phyloP scores from a whole-genome alignment of 345 rosid species.

The Citrus reticulata region DNA sequence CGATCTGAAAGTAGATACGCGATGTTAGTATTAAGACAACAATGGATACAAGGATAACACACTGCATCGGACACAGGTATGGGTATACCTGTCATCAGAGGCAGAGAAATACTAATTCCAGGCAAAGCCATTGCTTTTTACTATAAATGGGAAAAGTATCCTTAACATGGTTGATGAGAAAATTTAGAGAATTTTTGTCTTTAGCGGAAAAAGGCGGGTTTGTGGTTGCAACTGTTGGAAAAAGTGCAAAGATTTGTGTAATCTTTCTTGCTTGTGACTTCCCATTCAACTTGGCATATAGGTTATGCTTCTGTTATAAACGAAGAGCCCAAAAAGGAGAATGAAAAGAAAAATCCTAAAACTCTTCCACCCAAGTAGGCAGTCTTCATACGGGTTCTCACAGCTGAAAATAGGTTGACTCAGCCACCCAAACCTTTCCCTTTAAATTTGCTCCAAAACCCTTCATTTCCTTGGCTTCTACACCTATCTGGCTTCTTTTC shows the following conservation, averaged over 20 bases:
- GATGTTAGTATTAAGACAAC: constrained; percentile 40
- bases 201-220: constrained; percentile 40
- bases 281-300: constrained; percentile 62
- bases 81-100: constrained; percentile 36
- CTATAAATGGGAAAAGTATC: constrained; percentile 32
- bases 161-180: constrained; percentile 33
- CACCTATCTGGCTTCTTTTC: constrained; percentile 23
- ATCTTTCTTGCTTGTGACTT: constrained; percentile 70
- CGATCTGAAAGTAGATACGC: constrained; percentile 44
- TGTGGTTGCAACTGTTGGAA: constrained; percentile 75
- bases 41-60: constrained; percentile 26
- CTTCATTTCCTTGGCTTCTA: constrained; percentile 36
- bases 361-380: constrained; percentile 56
- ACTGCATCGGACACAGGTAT: constrained; percentile 27
- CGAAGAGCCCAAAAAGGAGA: constrained; percentile 33
- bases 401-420: constrained; percentile 57
- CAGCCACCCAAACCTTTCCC: constrained; percentile 43
- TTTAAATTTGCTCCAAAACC: constrained; percentile 48
- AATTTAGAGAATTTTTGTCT: constrained; percentile 42
- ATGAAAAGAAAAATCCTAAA: constrained; percentile 39
- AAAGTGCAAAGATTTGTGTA: constrained; percentile 74
- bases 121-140: constrained; percentile 8
- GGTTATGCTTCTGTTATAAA: constrained; percentile 46
- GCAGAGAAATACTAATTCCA: constrained; percentile 30
- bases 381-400: constrained; percentile 69